These are phyloP conservation scores for Solanum clarkiae DNA, from an alignment of 257 asterid genomes.

Conservation along the genomic window DNA sequence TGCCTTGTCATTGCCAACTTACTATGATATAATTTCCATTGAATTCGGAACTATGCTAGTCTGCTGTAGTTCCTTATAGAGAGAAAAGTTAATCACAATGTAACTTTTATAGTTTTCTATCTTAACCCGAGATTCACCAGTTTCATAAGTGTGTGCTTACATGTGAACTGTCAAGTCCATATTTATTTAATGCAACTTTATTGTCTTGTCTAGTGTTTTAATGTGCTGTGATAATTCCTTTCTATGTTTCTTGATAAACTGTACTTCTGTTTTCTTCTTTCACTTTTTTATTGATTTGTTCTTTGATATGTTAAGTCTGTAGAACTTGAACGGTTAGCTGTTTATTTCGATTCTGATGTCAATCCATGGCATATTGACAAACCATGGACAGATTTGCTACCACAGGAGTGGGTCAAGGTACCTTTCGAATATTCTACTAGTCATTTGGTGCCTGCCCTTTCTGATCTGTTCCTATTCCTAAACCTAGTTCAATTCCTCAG, in stretches of 20 bases:
- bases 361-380: conserved; percentile 62
- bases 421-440: conserved; percentile 7
- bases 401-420: conserved; percentile 88
- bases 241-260: background rate
- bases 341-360: conserved; percentile 81
- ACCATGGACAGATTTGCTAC: conserved; percentile 75
- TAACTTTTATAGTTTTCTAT: background rate
- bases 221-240: background rate
- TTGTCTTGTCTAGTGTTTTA: background rate
- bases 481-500: conserved; percentile 27
- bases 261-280: background rate
- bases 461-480: conserved; percentile 2
- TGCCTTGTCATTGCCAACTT: background rate
- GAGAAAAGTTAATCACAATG: background rate
- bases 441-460: conserved; percentile 1
- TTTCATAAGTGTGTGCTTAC: background rate
- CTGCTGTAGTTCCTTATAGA: background rate
- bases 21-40: background rate
- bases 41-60: background rate
- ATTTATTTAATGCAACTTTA: background rate
- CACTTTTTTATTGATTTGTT: background rate
- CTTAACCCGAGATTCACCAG: background rate
- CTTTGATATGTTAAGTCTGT: conserved; percentile 48
- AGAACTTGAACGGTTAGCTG: conserved; percentile 81
- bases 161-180: background rate